These are phyloP conservation scores for Glonium stellatum DNA, from an alignment of 495 filamentous ascomycete genomes.

Conservation along the genomic window DNA sequence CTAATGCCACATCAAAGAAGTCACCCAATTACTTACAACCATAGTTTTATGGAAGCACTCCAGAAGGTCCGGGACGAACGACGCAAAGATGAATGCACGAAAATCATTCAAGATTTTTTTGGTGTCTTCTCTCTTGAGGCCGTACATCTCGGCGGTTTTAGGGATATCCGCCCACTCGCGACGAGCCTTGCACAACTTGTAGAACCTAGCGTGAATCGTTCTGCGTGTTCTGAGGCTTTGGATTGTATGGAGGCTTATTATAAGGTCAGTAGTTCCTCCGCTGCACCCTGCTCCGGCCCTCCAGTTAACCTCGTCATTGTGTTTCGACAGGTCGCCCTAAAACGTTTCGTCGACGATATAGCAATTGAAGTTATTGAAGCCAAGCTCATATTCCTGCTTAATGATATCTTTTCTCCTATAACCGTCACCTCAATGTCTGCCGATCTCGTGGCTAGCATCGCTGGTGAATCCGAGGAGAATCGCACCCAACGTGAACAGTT, in stretches of 20 bases:
- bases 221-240: conserved; percentile 22
- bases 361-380: conserved; percentile 43
- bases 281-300: neutral
- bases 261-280: conserved; percentile 29
- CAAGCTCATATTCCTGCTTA: conserved; percentile 12
- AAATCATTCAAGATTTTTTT: neutral
- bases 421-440: conserved; percentile 38
- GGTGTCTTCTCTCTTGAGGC: neutral
- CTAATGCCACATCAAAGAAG: conserved; percentile 7
- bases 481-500: conserved; percentile 44
- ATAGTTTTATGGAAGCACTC: conserved; percentile 11
- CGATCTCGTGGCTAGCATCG: conserved; percentile 43
- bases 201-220: conserved; percentile 19
- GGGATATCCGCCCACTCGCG: neutral
- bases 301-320: conserved; percentile 14
- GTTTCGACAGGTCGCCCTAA: conserved; percentile 48
- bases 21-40: conserved; percentile 20
- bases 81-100: neutral
- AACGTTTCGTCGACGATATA: conserved; percentile 57
- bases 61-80: conserved; percentile 9
- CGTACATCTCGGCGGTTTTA: neutral
- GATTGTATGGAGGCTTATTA: conserved; percentile 31
- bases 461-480: conserved; percentile 50
- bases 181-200: conserved; percentile 2
- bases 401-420: conserved; percentile 30